These are phyloP conservation scores for Physocladia obscura DNA, from an alignment of 192 early-diverging fungal genomes.

Conservation along the genomic window DNA sequence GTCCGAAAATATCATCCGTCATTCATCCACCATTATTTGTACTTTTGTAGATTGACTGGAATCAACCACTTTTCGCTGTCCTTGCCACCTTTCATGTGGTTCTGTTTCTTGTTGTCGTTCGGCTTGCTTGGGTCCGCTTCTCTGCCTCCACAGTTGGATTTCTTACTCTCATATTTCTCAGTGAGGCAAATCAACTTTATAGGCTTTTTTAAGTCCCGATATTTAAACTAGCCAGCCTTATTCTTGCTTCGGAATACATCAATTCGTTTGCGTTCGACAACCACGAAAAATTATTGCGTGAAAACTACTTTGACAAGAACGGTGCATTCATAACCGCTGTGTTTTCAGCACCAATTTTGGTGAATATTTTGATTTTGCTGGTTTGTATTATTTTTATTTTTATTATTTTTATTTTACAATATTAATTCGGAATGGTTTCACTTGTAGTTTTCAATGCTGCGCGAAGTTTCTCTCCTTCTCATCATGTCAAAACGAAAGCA, in stretches of 20 bases:
- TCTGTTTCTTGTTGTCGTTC: slow-evolving; percentile 15
- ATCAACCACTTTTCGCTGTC: slow-evolving; percentile 29
- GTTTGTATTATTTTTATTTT: slow-evolving; percentile 13
- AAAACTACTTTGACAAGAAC: slow-evolving; percentile 43
- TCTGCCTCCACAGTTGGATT: slow-evolving; percentile 2
- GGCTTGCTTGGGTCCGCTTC: slow-evolving; percentile 5
- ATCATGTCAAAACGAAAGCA: slow-evolving; percentile 13
- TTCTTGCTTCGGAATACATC: slow-evolving; percentile 20
- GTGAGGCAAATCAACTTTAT: not conserved
- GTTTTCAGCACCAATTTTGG: slow-evolving; percentile 35
- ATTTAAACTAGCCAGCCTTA: slow-evolving; percentile 10
- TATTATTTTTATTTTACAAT: not conserved
- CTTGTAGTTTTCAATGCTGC: slow-evolving; percentile 10
- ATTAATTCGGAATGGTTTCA: not conserved
- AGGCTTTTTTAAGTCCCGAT: not conserved
- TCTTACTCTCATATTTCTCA: not conserved
- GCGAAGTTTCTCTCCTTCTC: slow-evolving; percentile 6
- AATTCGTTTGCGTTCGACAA: slow-evolving; percentile 28
- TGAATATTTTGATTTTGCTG: slow-evolving; percentile 29
- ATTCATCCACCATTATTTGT: not conserved
- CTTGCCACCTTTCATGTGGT: slow-evolving; percentile 29
- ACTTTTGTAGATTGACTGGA: slow-evolving; percentile 35
- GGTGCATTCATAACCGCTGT: slow-evolving; percentile 36
- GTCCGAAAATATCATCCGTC: not conserved
- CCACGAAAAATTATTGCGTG: slow-evolving; percentile 9